Base-by-base conservation (phyloP, 257 asterid species). In the Haberlea rhodopensis region DNA sequence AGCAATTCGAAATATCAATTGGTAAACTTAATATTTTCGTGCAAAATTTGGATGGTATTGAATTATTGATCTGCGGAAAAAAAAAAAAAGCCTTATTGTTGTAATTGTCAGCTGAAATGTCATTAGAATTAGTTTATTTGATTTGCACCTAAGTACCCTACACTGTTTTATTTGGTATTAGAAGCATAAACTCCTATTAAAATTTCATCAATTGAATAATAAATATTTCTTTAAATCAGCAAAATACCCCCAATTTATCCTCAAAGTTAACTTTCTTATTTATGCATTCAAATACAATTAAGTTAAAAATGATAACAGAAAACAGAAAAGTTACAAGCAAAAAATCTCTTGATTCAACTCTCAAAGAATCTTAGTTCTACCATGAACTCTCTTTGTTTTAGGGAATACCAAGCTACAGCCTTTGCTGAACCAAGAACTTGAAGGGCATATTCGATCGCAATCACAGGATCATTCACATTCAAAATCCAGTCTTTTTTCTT, bases 391-490 rank as follows among this genome's bases (percentile, higher is more conserved):
- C 72, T 78, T 68, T 87, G 94, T 67, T 73, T 84, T 21, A 80
- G 91, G 19, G 96, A 78, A 68, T 87, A 90, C 96, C 97, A 87
- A 32, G 95, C 95, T 67, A 90, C 79, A 53, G 96, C 97, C 75
- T 90, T 90, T 5, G 97, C 97, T 10, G 97, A 85, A 15, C 74
- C 81, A 63, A 85, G 96, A 81, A 90, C 95, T 72, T 85, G 95
- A 75, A 87, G 75, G 3, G 96, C 91, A 37, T 90, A 79, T 48
- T 90, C 97, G 5, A 87, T 52, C 27, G 96, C 97, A 66, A 81
- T 62, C 10, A 87, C 81, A 5, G 94, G 94, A 71, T 89, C 82
- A 24, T 71, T 73, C 77, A 80, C 78, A 29, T 71, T 73, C 16
- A 87, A 60, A 43, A 60, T 62, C 75, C 76, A 66, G n/a, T 73